Evolutionary conservation across 441 rosid genomes (phyloP).

Genomic region (California macrophylla): DNA sequence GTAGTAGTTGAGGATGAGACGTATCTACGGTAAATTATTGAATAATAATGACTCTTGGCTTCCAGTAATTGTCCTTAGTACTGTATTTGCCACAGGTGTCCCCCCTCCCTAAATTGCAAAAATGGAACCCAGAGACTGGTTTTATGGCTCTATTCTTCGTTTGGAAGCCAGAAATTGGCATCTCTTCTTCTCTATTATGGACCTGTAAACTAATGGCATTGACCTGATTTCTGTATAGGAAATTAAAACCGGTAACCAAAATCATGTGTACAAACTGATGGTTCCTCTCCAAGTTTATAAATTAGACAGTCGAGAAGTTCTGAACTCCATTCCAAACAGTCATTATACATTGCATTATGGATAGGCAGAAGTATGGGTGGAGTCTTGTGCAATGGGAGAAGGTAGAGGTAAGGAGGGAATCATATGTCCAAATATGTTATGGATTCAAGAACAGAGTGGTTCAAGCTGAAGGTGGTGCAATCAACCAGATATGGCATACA

Average conservation of each 20-base stretch:
- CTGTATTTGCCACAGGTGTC: not conserved
- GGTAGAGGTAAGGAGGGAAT: not conserved
- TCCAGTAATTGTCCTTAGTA: not conserved
- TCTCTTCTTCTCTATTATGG: not conserved
- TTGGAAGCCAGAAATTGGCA: conserved; percentile 6
- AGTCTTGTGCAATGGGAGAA: not conserved
- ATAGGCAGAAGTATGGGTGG: not conserved
- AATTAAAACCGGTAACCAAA: no score
- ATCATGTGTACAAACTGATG: not conserved
- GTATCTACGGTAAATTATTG: not conserved
- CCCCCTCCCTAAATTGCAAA: not conserved
- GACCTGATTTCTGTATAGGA: not conserved
- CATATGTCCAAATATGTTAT: not conserved
- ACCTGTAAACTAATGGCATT: not conserved
- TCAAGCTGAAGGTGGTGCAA: not conserved
- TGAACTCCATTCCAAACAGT: not conserved
- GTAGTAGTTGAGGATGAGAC: conserved; percentile 3
- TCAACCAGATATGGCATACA: not conserved
- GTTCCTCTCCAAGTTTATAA: not conserved
- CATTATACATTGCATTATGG: not conserved
- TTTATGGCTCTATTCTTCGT: conserved; percentile 7
- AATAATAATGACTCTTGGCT: not conserved
- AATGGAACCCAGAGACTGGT: conserved; percentile 6
- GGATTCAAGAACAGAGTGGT: not conserved
- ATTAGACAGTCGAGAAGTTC: not conserved